phyloP scores from a whole-genome alignment of 306 rosid species.

The Dalbergia cochinchinensis region DNA sequence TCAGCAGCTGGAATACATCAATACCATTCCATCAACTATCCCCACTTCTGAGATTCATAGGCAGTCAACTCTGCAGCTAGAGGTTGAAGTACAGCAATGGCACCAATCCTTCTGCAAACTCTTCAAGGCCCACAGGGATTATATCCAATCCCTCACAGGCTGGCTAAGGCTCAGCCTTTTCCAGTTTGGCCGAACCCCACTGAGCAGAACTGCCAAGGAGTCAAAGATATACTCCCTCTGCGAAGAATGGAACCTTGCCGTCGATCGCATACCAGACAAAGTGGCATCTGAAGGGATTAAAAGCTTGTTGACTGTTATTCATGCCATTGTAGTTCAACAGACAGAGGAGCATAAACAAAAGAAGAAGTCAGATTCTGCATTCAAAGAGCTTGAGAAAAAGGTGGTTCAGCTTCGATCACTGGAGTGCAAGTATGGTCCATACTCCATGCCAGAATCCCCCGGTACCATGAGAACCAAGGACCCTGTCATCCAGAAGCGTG shows the following conservation, averaged over 20 bases:
- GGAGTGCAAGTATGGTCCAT: conserved; percentile 80
- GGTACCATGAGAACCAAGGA: conserved; percentile 50
- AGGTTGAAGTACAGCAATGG: conserved; percentile 95
- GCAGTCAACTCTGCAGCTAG: conserved; percentile 92
- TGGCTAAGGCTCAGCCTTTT: conserved; percentile 96
- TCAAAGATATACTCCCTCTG: conserved; percentile 85
- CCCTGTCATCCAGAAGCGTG: conserved; percentile 73
- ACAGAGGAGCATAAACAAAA: conserved; percentile 82
- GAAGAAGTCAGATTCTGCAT: conserved; percentile 73
- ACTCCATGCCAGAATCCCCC: conserved; percentile 61
- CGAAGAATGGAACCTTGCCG: conserved; percentile 87
- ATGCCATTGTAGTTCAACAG: conserved; percentile 91
- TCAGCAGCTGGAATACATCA: conserved; percentile 90
- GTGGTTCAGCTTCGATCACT: conserved; percentile 72
- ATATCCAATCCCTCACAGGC: conserved; percentile 82
- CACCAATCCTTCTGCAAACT: conserved; percentile 85
- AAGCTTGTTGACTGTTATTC: conserved; percentile 82
- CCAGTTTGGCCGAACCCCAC: conserved; percentile 71
- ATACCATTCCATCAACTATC: conserved; percentile 75
- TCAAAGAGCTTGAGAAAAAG: conserved; percentile 86
- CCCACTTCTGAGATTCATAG: conserved; percentile 92
- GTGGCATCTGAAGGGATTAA: conserved; percentile 96
- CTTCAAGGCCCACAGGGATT: conserved; percentile 82
- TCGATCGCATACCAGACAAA: conserved; percentile 85
- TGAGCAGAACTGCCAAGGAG: conserved; percentile 64